Conservation (phyloP, 2,329 filamentous ascomycete genomes). For the Epichloe sp. region DNA sequence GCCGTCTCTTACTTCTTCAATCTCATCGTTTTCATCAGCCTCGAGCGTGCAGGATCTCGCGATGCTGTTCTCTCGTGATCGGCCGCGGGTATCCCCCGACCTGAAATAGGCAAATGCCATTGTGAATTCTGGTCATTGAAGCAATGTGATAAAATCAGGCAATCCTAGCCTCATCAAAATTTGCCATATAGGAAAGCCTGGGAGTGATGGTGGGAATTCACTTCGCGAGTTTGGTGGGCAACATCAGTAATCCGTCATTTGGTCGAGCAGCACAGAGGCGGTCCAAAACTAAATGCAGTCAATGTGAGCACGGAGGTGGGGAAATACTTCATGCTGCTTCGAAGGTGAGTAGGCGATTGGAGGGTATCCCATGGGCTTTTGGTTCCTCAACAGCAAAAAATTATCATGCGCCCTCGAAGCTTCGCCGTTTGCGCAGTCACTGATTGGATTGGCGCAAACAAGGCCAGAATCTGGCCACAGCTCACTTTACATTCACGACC, state of each 20-base stretch:
- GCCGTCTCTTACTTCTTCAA: neutral
- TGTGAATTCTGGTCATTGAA: neutral
- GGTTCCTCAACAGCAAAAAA: too few species aligned
- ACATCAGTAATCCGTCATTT: too few species aligned
- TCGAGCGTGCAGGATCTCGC: constrained; percentile 13
- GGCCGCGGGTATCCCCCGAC: neutral
- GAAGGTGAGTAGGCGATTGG: neutral
- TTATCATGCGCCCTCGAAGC: neutral
- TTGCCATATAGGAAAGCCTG: neutral
- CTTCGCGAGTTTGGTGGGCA: neutral
- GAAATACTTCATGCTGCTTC: neutral
- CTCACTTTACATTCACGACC: too few species aligned
- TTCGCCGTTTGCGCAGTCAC: neutral
- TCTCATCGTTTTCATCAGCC: neutral
- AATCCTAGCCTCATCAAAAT: neutral
- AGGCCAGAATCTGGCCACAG: too few species aligned
- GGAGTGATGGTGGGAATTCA: too few species aligned
- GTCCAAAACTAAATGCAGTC: too few species aligned
- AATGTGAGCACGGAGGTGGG: neutral
- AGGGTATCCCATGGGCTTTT: too few species aligned
- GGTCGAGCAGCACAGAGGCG: neutral
- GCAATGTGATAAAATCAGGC: neutral
- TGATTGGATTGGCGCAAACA: too few species aligned
- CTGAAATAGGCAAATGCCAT: neutral
- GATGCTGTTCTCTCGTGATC: neutral